Percentiles rank a stretch among this genome's conserved stretches.
phyloP scores from a whole-genome alignment of 75 land plant genomes.

The Pinus tabuliformis region DNA sequence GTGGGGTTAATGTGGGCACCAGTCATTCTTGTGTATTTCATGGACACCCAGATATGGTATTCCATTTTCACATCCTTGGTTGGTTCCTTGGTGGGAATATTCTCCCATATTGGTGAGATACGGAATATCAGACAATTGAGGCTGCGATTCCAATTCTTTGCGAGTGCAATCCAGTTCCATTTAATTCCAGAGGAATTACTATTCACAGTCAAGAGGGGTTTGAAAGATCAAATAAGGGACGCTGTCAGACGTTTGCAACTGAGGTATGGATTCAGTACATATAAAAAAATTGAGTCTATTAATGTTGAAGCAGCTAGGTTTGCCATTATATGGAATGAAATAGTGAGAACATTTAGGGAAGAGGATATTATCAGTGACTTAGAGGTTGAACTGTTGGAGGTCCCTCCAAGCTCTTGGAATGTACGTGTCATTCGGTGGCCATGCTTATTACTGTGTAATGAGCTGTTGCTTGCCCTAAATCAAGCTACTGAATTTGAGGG shows the following conservation, averaged over 20 bases:
- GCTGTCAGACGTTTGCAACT: slow-evolving; percentile 24
- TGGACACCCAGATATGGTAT: slow-evolving; percentile 23
- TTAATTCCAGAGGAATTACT: slow-evolving; percentile 17
- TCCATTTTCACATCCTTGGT: slow-evolving; percentile 24
- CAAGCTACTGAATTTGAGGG: slow-evolving; percentile 13
- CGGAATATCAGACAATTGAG: slow-evolving; percentile 18
- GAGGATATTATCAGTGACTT: slow-evolving; percentile 38
- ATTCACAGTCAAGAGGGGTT: not conserved
- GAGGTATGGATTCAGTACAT: slow-evolving; percentile 30
- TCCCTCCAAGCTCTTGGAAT: slow-evolving; percentile 26
- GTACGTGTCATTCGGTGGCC: slow-evolving; percentile 45
- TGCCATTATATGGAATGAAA: slow-evolving; percentile 35
- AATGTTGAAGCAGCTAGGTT: slow-evolving; percentile 27
- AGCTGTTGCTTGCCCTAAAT: slow-evolving; percentile 39
- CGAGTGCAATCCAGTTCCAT: slow-evolving; percentile 23
- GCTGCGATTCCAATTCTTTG: slow-evolving; percentile 30
- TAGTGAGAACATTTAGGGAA: slow-evolving; percentile 23
- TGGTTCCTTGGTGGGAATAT: slow-evolving; percentile 46
- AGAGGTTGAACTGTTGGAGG: slow-evolving; percentile 40
- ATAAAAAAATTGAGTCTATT: slow-evolving; percentile 24
- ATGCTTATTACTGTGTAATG: slow-evolving; percentile 31
- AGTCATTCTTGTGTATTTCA: slow-evolving; percentile 28
- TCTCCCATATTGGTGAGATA: slow-evolving; percentile 21
- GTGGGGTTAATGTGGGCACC: slow-evolving; percentile 41
- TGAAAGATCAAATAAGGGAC: slow-evolving; percentile 12